Evolutionary conservation across 2,329 filamentous ascomycete genomes (phyloP).

Genomic region (Endocalyx cinctus): DNA sequence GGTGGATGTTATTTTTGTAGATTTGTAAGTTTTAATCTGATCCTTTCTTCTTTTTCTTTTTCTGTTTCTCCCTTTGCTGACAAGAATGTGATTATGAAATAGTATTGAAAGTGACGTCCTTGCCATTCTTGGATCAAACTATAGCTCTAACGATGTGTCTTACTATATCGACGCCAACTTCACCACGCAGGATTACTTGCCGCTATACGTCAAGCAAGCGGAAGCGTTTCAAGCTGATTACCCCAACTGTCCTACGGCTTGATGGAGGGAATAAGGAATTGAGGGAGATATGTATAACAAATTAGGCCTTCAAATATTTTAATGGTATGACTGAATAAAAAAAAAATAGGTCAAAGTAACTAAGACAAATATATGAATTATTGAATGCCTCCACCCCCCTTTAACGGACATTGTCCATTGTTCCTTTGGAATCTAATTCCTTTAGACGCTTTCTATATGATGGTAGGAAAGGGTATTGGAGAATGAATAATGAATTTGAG

Average conservation of each 20-base stretch:
- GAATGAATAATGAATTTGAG: too few relatives aligned
- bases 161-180: slow-evolving; percentile 37
- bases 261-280: too few relatives aligned
- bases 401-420: too few relatives aligned
- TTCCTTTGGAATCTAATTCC: too few relatives aligned
- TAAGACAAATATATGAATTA: too few relatives aligned
- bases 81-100: slow-evolving; percentile 1
- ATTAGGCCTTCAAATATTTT: too few relatives aligned
- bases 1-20: slow-evolving; percentile 51
- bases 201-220: slow-evolving; percentile 32
- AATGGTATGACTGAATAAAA: too few relatives aligned
- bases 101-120: slow-evolving; percentile 36
- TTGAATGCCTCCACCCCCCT: too few relatives aligned
- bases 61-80: not conserved
- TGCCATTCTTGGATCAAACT: slow-evolving; percentile 30
- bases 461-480: too few relatives aligned
- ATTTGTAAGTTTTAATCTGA: slow-evolving; percentile 39
- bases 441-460: too few relatives aligned
- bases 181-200: slow-evolving; percentile 34
- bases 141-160: slow-evolving; percentile 29
- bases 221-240: slow-evolving; percentile 29
- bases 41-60: not conserved
- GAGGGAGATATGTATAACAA: too few relatives aligned
- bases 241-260: slow-evolving; percentile 30
- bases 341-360: too few relatives aligned